Conservation (phyloP, 2,329 filamentous ascomycete genomes). For the Fusarium domesticum region DNA sequence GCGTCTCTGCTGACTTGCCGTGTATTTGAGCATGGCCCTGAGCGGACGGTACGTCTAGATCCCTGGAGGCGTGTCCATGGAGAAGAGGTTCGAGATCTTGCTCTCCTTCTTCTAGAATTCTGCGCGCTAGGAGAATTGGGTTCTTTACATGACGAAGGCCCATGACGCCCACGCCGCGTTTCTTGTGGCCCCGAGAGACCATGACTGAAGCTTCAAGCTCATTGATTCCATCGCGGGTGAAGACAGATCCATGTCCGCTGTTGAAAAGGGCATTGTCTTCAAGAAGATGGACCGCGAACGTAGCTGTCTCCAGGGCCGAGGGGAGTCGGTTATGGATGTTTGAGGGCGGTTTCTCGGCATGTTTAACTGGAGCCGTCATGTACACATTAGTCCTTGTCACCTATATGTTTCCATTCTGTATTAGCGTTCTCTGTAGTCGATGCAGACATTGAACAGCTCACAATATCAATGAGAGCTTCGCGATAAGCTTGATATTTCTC, state of each 20-base stretch:
- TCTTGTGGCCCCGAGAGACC: constrained; percentile 70
- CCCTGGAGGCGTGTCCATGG: not conserved
- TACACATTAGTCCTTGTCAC: constrained; percentile 45
- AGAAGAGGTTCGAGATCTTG: constrained; percentile 48
- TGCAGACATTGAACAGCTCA: constrained; percentile 32
- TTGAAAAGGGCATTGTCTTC: constrained; percentile 85
- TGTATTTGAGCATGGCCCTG: constrained; percentile 69
- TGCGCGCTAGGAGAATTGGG: constrained; percentile 70
- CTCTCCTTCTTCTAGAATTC: constrained; percentile 67
- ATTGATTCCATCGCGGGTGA: constrained; percentile 77
- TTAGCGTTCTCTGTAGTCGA: not conserved
- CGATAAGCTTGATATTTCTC: constrained; percentile 58
- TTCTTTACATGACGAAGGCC: constrained; percentile 72
- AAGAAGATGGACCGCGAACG: constrained; percentile 69
- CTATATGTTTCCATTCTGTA: no score
- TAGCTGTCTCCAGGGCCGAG: constrained; percentile 69
- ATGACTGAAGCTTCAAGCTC: constrained; percentile 87
- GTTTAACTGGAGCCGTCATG: constrained; percentile 40
- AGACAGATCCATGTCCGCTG: constrained; percentile 78
- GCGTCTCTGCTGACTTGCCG: constrained; percentile 63
- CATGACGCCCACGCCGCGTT: constrained; percentile 76
- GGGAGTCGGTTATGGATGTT: constrained; percentile 31
- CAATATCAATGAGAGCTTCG: constrained; percentile 58
- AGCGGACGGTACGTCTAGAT: constrained; percentile 51
- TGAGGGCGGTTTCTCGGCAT: constrained; percentile 3